A percentile compares a stretch with the other conserved stretches of the same genome.
Evolutionary conservation across 1,284 basidiomycete species (phyloP).

Genomic region (Trametes polyzona): DNA sequence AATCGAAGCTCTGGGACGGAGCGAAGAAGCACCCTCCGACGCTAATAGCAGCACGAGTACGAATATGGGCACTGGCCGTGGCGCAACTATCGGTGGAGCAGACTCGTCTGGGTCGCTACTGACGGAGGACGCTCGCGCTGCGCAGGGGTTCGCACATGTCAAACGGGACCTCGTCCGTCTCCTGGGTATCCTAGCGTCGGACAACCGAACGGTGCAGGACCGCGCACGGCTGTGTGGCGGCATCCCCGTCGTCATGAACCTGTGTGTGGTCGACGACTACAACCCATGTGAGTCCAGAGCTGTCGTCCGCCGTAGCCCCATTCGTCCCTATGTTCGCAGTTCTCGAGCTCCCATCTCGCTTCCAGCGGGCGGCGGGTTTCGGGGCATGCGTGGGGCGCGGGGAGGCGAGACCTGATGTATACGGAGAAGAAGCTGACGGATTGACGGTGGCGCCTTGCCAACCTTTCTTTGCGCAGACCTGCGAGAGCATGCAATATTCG

Average conservation of each 20-base stretch:
- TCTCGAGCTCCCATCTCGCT: too few species aligned
- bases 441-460: background rate
- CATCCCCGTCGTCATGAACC: constrained; percentile 78
- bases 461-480: constrained; percentile 56
- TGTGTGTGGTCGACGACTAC: constrained; percentile 87
- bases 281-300: constrained; percentile 85
- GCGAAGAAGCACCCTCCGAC: background rate
- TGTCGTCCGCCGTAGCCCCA: background rate
- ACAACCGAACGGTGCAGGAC: constrained; percentile 70
- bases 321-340: background rate
- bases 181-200: constrained; percentile 73
- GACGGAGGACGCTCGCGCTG: constrained; percentile 8
- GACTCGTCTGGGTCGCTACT: background rate
- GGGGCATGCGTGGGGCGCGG: background rate
- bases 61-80: too few species aligned
- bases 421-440: too few species aligned
- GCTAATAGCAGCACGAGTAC: background rate
- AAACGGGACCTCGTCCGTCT: constrained; percentile 85
- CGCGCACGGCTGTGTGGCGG: constrained; percentile 71
- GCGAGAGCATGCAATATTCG: constrained; percentile 87
- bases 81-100: background rate
- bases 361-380: too few species aligned
- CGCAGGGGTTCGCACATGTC: constrained; percentile 63
- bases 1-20: background rate
- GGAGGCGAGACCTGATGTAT: background rate